Evolutionary conservation across 768 basidiomycete genomes (phyloP).

Genomic region (Rhodotorula toruloides): DNA sequence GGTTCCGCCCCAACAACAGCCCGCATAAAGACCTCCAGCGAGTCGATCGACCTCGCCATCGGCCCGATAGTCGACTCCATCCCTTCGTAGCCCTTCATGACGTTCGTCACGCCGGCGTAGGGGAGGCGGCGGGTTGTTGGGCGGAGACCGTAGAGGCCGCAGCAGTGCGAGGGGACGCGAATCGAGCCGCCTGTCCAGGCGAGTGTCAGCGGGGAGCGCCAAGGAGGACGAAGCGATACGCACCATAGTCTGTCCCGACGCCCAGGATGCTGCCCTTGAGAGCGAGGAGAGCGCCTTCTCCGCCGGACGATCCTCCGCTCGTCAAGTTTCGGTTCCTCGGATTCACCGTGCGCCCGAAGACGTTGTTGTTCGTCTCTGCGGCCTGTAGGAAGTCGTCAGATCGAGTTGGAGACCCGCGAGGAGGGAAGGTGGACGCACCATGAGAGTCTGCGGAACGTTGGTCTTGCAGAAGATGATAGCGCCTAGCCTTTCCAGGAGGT

Average conservation of each 20-base stretch:
- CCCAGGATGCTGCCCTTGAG: conserved; percentile 44
- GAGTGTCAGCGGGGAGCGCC: background rate
- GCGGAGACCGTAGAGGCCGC: conserved; percentile 54
- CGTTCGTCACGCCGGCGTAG: conserved; percentile 1
- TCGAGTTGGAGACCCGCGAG: background rate
- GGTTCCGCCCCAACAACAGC: conserved; percentile 59
- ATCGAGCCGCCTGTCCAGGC: conserved; percentile 54
- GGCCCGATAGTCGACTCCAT: conserved; percentile 19
- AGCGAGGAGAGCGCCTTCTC: conserved; percentile 73
- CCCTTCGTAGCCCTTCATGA: conserved; percentile 1
- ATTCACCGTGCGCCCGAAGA: conserved; percentile 68
- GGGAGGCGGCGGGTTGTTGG: conserved; percentile 12
- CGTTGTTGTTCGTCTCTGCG: conserved; percentile 68
- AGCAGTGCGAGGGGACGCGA: conserved; percentile 62
- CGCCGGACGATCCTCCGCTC: conserved; percentile 75
- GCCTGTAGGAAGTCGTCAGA: conserved; percentile 52
- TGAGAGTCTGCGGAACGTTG: conserved; percentile 38
- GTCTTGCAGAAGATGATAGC: conserved; percentile 31
- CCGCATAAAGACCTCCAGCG: conserved; percentile 58
- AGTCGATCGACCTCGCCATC: conserved; percentile 53
- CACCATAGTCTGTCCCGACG: conserved; percentile 14
- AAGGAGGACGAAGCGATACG: background rate
- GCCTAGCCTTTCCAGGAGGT: conserved; percentile 23
- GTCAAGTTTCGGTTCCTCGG: conserved; percentile 68
- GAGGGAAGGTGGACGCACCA: conserved; percentile 7